Conservation (phyloP, 2,329 filamentous ascomycete genomes). For the Zymoseptoria brevis region DNA sequence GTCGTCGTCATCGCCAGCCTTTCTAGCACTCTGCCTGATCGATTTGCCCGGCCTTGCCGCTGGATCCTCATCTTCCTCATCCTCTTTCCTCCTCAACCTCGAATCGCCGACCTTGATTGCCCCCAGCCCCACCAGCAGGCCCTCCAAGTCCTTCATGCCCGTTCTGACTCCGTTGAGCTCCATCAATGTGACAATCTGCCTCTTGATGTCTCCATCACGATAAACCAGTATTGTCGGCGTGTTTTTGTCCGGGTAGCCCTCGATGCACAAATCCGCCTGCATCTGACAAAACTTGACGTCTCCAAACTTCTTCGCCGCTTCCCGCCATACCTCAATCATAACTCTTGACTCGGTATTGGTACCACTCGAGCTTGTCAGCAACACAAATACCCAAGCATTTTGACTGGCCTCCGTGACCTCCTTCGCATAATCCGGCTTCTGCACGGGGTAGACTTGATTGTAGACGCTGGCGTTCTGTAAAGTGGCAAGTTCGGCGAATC, state of each 20-base stretch:
- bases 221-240: constrained; percentile 92
- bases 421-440: constrained; percentile 85
- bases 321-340: constrained; percentile 75
- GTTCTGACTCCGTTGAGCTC: constrained; percentile 67
- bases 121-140: constrained; percentile 71
- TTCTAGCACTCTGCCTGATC: constrained; percentile 21
- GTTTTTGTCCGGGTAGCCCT: constrained; percentile 90
- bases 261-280: constrained; percentile 82
- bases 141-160: constrained; percentile 61
- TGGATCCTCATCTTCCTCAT: constrained; percentile 45
- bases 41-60: constrained; percentile 7
- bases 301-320: constrained; percentile 75
- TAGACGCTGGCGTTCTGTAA: constrained; percentile 71
- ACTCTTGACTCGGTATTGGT: constrained; percentile 80
- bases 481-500: constrained; percentile 70
- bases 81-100: constrained; percentile 57
- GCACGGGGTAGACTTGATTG: constrained; percentile 84
- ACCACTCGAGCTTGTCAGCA: constrained; percentile 69
- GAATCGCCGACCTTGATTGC: constrained; percentile 72
- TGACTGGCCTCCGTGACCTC: constrained; percentile 88
- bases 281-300: constrained; percentile 99
- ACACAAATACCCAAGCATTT: constrained; percentile 61
- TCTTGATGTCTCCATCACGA: constrained; percentile 82
- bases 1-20: constrained; percentile 39
- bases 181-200: constrained; percentile 81